Base-by-base conservation (phyloP, 495 filamentous ascomycete species). In the Cenococcum geophilum region DNA sequence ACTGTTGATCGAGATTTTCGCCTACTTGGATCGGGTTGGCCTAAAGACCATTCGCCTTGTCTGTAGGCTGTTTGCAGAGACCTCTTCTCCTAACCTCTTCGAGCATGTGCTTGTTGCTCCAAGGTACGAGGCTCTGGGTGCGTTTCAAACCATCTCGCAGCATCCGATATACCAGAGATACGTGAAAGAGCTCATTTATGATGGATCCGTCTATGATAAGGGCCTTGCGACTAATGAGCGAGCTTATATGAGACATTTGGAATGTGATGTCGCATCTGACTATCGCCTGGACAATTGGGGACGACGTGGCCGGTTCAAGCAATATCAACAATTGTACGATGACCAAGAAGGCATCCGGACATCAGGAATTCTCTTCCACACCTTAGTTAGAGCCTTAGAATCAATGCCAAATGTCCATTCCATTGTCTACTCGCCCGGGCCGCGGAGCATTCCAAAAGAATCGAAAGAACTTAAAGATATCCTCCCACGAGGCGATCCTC, bases 171-270 rank as follows among this genome's bases (percentile, higher is more conserved):
- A 61, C 32, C 45, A 16, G 14, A 62, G 11, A 40, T 68, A 61
- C 50, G 65, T 64, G 37, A 64, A 67, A 23, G 60, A 63, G 36
- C 61, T 68, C 3, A 36, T 68, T 20, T 68, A 57, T 40, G 65
- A 68, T 55, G 65, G 61, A 0, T 60, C 61, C 0, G 48, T 58
- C 4, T 68, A 64, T 55, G 37, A 58, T 16, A n/a, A 1, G 45
- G 23, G 4, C 2, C 52, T 60, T 12, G 59, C 63, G 0, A 34
- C 20, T 32, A 55, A 40, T 22, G 54, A 47, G 45, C 20, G 37
- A 3, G 18, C 20, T 2, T 60, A 55, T 25, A 56, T 40, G 32
- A 18, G 18, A 18, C 32, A 56, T 37, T 56, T 37, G 36, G 36
- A 16, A 23, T 5, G 5, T 16, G 12, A 16, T 32, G 3, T 9